Conservation (phyloP, 2,329 filamentous ascomycete genomes). For the Colletotrichum ledebouriae region DNA sequence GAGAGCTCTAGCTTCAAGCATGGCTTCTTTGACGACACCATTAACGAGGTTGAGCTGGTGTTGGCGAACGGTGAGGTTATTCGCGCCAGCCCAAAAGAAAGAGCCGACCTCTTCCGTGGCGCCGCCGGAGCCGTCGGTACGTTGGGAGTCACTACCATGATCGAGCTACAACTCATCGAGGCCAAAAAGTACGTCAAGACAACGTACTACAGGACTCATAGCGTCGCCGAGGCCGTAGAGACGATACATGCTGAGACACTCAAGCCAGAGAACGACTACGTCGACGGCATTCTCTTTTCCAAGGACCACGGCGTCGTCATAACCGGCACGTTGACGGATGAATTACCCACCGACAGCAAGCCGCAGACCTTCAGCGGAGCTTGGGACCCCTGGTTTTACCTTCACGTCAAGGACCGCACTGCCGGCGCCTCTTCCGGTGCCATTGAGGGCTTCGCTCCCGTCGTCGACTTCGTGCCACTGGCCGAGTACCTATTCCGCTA, state of each 20-base stretch:
- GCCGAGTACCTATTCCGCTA: slow-evolving; percentile 83
- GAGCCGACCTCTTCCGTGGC: slow-evolving; percentile 72
- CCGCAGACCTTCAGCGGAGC: slow-evolving; percentile 70
- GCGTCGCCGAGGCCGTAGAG: slow-evolving; percentile 61
- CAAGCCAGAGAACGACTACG: slow-evolving; percentile 70
- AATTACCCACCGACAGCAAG: slow-evolving; percentile 56
- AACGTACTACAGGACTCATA: slow-evolving; percentile 69
- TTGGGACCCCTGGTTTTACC: slow-evolving; percentile 81
- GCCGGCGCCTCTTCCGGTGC: slow-evolving; percentile 44
- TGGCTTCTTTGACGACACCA: slow-evolving; percentile 78
- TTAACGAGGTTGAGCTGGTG: slow-evolving; percentile 76
- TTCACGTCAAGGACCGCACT: slow-evolving; percentile 71
- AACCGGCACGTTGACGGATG: slow-evolving; percentile 72
- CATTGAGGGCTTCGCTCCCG: slow-evolving; percentile 43
- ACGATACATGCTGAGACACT: slow-evolving; percentile 63
- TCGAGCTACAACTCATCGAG: slow-evolving; percentile 74
- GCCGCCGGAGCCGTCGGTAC: slow-evolving; percentile 78
- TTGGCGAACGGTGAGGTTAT: slow-evolving; percentile 76
- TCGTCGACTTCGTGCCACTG: slow-evolving; percentile 72
- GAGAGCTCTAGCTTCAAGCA: slow-evolving; percentile 79
- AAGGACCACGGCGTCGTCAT: slow-evolving; percentile 75
- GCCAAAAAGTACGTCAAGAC: slow-evolving; percentile 73
- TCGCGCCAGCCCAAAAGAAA: slow-evolving; percentile 58
- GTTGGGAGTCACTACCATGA: slow-evolving; percentile 74
- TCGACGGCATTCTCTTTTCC: slow-evolving; percentile 79